Base-by-base conservation (phyloP, 179 eudicot species). In the Pouteria campechiana region DNA sequence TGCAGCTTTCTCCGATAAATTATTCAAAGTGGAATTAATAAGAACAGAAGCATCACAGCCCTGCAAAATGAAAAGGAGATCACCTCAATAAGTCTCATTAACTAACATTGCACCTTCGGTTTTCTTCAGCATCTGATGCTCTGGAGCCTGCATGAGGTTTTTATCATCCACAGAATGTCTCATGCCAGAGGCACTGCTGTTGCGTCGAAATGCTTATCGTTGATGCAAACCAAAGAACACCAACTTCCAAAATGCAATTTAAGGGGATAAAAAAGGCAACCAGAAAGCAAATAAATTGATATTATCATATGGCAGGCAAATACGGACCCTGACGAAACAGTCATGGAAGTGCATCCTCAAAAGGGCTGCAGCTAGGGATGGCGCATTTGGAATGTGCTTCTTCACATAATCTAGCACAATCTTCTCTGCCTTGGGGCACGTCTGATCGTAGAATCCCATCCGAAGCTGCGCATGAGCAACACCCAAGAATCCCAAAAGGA, bases 31-130 rank as follows among this genome's bases (percentile, higher is more conserved):
- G 10, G 10, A 46, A 48, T 76, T 60, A 15, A 76, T 33, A 17
- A 76, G 61, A 21, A 76, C 33, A 0, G 84, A 76, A 10, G 49
- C 84, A 59, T 76, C 84, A 24, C 84, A 73, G 3, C 84, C 84
- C 84, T 76, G 42, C n/a, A n/a, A n/a, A n/a, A n/a, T n/a, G 40
- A 36, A 19, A 19, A 7, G 38, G 38, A n/a, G 38, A 16, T 36
- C n/a, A n/a, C n/a, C n/a, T n/a, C n/a, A n/a, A n/a, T n/a, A n/a
- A n/a, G n/a, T n/a, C n/a, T n/a, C n/a, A n/a, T n/a, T n/a, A n/a
- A n/a, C n/a, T n/a, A n/a, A n/a, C n/a, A n/a, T n/a, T n/a, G n/a
- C n/a, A n/a, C n/a, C n/a, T n/a, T n/a, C n/a, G n/a, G n/a, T n/a
- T n/a, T n/a, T n/a, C n/a, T n/a, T n/a, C n/a, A n/a, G n/a, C n/a